Percentiles rank a stretch among this genome's conserved stretches.
These are phyloP conservation scores for Cercospora sojina DNA, from an alignment of 2,329 filamentous ascomycete species.

Conservation along the genomic window DNA sequence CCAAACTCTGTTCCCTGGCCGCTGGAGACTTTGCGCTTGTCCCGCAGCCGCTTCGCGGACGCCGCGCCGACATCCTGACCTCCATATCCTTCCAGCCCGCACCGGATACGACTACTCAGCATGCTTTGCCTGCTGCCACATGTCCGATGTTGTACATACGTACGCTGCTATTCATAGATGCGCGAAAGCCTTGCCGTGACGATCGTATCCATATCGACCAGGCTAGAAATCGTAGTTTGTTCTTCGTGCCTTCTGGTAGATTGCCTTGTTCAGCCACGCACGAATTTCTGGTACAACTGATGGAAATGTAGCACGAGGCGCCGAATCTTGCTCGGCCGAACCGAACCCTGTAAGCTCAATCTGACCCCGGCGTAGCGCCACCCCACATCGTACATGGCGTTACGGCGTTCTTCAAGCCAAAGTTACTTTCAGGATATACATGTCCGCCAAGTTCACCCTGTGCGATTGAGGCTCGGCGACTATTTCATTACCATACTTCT, in stretches of 20 bases:
- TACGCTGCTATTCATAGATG: not conserved
- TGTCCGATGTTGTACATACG: not conserved
- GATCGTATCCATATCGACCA: not conserved
- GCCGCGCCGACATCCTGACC: not conserved
- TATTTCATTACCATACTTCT: not conserved
- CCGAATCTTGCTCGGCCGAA: not conserved
- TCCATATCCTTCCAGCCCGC: not conserved
- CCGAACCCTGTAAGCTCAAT: not conserved
- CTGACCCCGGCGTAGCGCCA: not conserved
- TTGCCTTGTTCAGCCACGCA: not conserved
- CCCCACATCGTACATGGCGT: not conserved
- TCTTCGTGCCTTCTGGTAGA: not conserved
- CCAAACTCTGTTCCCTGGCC: not conserved
- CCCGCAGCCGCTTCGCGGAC: not conserved
- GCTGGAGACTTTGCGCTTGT: not conserved
- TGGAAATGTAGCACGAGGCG: not conserved
- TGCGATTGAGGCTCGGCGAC: not conserved
- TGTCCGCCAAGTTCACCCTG: not conserved
- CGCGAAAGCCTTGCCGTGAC: not conserved
- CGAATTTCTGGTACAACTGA: not conserved
- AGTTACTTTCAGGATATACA: not conserved
- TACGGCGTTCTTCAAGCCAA: not conserved
- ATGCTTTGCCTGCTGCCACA: not conserved
- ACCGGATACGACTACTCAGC: not conserved
- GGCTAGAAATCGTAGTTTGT: not conserved